phyloP scores from a whole-genome alignment of 1,139 yeast genomes.

The Blastobotrys persicus region DNA sequence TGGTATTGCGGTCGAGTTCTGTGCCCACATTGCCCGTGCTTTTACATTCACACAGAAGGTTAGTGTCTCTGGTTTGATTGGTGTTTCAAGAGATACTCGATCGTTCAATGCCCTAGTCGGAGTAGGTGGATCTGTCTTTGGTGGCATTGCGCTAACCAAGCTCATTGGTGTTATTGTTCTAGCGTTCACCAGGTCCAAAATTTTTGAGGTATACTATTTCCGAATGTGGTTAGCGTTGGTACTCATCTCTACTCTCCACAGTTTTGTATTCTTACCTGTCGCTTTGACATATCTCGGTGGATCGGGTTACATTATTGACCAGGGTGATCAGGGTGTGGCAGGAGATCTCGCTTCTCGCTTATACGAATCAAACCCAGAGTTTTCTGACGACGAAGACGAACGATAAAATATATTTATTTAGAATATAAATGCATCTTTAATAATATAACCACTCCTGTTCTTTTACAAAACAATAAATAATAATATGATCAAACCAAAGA shows the following conservation, averaged over 20 bases:
- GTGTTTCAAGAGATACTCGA: constrained; percentile 38
- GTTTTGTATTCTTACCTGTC: constrained; percentile 75
- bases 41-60: constrained; percentile 48
- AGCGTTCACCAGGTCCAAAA: constrained; percentile 81
- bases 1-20: constrained; percentile 91
- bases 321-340: constrained; percentile 34
- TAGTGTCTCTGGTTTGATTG: constrained; percentile 17
- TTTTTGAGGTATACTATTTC: constrained; percentile 88
- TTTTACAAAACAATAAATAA: not conserved
- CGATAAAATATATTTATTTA: constrained; percentile 3
- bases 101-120: constrained; percentile 62
- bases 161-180: constrained; percentile 82
- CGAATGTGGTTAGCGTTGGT: constrained; percentile 93
- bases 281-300: constrained; percentile 66
- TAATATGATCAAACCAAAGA: not conserved
- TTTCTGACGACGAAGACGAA: constrained; percentile 10
- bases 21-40: constrained; percentile 81
- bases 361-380: constrained; percentile 17
- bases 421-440: not conserved
- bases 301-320: constrained; percentile 43
- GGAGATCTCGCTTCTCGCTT: constrained; percentile 34
- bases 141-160: constrained; percentile 89
- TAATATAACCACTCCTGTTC: not conserved
- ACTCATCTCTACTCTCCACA: constrained; percentile 70
- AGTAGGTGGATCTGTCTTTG: constrained; percentile 84